Evolutionary conservation across 768 basidiomycete genomes (phyloP).

Genomic region (Trametes villosa): DNA sequence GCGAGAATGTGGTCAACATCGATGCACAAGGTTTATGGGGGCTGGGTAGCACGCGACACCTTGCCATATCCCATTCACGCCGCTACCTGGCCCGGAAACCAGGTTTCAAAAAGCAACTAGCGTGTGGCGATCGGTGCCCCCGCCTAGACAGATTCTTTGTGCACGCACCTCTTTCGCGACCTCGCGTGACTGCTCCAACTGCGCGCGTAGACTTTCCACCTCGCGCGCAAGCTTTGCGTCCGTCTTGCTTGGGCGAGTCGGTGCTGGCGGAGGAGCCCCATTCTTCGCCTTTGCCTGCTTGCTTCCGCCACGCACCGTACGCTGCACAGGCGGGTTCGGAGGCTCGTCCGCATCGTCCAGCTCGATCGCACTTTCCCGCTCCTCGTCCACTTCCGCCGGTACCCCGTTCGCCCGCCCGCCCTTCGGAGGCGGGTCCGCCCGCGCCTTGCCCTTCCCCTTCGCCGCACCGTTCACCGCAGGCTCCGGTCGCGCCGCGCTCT

Average conservation of each 20-base stretch:
- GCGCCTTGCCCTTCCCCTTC: conserved; percentile 38
- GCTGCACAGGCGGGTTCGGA: conserved; percentile 9
- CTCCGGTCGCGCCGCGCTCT: conserved; percentile 7
- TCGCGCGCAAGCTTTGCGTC: conserved; percentile 24
- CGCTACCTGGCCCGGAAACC: no score
- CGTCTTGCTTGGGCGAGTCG: conserved; percentile 7
- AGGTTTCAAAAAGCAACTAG: no score
- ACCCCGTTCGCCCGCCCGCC: background rate
- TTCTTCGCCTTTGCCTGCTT: conserved; percentile 19
- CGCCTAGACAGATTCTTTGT: background rate
- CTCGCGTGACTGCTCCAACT: conserved; percentile 29
- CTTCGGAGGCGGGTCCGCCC: conserved; percentile 20
- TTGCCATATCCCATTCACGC: no score
- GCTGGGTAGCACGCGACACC: no score
- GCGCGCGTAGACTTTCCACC: conserved; percentile 26
- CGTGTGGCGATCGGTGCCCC: no score
- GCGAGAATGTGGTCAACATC: background rate
- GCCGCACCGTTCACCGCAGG: conserved; percentile 29
- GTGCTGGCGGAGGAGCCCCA: background rate
- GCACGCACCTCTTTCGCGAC: conserved; percentile 23
- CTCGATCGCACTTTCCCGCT: conserved; percentile 22
- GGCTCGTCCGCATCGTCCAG: conserved; percentile 26
- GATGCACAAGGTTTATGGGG: no score
- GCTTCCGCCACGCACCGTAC: background rate
- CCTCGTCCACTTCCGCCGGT: conserved; percentile 21